phyloP scores from a whole-genome alignment of 78 protist genomes.

The Protostelium mycophagum region DNA sequence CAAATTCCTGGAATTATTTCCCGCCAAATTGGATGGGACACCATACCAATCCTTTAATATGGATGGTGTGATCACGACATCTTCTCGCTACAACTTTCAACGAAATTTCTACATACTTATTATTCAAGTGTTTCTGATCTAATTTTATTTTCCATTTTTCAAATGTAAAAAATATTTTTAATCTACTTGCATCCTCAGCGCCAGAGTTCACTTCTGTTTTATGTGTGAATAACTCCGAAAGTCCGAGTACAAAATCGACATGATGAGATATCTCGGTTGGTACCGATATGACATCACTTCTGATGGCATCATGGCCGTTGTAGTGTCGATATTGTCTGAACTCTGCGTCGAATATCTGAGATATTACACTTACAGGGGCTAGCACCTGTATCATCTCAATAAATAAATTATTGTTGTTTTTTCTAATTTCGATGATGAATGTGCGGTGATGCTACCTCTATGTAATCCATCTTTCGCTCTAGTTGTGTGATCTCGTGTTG shows the following conservation, averaged over 20 bases:
- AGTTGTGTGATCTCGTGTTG: not conserved
- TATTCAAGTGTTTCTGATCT: not conserved
- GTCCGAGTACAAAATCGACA: conserved; percentile 45
- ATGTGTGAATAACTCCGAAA: conserved; percentile 41
- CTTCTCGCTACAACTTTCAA: not conserved
- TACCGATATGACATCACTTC: conserved; percentile 16
- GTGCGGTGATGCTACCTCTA: not conserved
- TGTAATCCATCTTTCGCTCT: not conserved
- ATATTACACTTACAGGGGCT: conserved; percentile 10
- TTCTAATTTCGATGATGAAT: not conserved
- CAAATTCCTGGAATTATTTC: conserved; percentile 5
- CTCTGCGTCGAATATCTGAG: conserved; percentile 15
- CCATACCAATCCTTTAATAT: conserved; percentile 29
- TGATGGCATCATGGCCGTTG: not conserved
- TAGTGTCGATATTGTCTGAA: conserved; percentile 2
- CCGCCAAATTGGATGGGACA: conserved; percentile 20
- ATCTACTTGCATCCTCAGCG: too few relatives aligned
- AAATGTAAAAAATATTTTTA: too few relatives aligned
- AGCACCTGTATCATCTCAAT: conserved; percentile 37
- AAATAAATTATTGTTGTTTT: not conserved
- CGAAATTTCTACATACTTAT: not conserved
- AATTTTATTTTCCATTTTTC: too few relatives aligned
- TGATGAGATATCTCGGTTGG: conserved; percentile 21
- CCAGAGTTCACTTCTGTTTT: not conserved
- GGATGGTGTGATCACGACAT: conserved; percentile 27